Percentiles rank a stretch among this genome's conserved stretches.
These are phyloP conservation scores for Microthlaspi erraticum DNA, from an alignment of 345 rosid genomes.

Conservation along the genomic window DNA sequence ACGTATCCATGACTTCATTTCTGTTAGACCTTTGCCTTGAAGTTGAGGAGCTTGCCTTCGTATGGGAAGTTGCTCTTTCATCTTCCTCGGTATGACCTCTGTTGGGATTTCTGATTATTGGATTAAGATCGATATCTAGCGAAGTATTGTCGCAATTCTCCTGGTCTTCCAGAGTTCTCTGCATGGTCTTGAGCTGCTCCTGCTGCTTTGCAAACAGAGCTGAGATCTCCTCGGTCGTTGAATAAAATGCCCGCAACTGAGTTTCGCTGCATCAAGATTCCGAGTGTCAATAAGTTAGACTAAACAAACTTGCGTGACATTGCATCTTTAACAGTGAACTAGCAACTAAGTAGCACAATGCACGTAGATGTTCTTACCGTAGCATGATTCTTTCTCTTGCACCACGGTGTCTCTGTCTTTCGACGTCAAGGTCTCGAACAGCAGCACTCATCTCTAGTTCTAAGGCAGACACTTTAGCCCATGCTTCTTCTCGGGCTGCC, in stretches of 20 bases:
- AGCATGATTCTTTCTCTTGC: conserved; percentile 99
- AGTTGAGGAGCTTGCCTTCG: conserved; percentile 58
- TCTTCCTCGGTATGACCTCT: conserved; percentile 44
- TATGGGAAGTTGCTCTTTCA: conserved; percentile 34
- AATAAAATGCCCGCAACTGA: conserved; percentile 90
- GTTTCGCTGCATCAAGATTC: conserved; percentile 74
- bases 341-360: background rate
- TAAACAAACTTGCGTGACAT: conserved; percentile 22
- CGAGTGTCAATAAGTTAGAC: conserved; percentile 22
- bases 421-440: conserved; percentile 85
- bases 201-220: conserved; percentile 84
- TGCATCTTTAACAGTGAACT: conserved; percentile 22
- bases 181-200: conserved; percentile 95
- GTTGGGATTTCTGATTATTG: conserved; percentile 37
- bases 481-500: conserved; percentile 98
- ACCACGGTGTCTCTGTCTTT: conserved; percentile 89
- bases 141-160: conserved; percentile 85
- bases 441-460: conserved; percentile 86
- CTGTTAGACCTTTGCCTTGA: conserved; percentile 54
- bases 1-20: conserved; percentile 48
- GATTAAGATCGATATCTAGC: conserved; percentile 66
- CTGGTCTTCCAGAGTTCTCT: conserved; percentile 89
- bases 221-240: conserved; percentile 89
- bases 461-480: conserved; percentile 91
- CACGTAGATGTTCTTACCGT: conserved; percentile 58